Conservation (phyloP, 108 stramenopile species). For the Cyclotella choctawhatcheeana region DNA sequence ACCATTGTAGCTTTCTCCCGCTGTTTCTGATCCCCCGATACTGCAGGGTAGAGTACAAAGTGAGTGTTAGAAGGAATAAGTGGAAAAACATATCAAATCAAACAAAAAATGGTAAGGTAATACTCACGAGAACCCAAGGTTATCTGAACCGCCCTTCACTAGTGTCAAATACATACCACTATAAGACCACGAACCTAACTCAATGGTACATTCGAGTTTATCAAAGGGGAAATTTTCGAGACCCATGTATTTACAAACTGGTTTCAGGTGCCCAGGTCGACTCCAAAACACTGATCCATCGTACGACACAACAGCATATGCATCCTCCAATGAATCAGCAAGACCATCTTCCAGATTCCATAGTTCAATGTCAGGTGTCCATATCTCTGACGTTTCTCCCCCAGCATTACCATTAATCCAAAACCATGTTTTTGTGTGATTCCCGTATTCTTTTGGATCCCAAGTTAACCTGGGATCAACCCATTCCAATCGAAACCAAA, state of each 20-base stretch:
- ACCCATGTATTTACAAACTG: slow-evolving; percentile 49
- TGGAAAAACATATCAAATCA: no score
- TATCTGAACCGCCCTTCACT: slow-evolving; percentile 16
- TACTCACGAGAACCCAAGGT: slow-evolving; percentile 27
- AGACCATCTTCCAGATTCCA: slow-evolving; percentile 46
- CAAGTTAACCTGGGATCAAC: slow-evolving; percentile 46
- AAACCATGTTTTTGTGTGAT: slow-evolving; percentile 38
- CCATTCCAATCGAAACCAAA: slow-evolving; percentile 53
- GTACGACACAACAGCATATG: slow-evolving; percentile 34
- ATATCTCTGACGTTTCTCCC: slow-evolving; percentile 54
- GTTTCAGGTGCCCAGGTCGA: slow-evolving; percentile 44
- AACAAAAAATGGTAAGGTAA: no score
- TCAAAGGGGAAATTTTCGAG: slow-evolving; percentile 55
- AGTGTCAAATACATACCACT: slow-evolving; percentile 38
- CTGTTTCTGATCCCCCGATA: slow-evolving; percentile 42
- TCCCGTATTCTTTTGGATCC: slow-evolving; percentile 40
- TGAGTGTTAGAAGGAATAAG: no score
- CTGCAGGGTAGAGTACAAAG: no score
- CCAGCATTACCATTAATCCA: slow-evolving; percentile 45
- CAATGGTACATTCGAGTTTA: slow-evolving; percentile 33
- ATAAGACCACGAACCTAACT: slow-evolving; percentile 51
- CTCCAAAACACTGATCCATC: slow-evolving; percentile 47
- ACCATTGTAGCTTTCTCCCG: slow-evolving; percentile 42
- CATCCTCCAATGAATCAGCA: slow-evolving; percentile 19
- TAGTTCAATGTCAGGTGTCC: slow-evolving; percentile 57